These are phyloP conservation scores for Aspergillus tubingensis DNA, from an alignment of 2,329 filamentous ascomycete genomes.

Conservation along the genomic window DNA sequence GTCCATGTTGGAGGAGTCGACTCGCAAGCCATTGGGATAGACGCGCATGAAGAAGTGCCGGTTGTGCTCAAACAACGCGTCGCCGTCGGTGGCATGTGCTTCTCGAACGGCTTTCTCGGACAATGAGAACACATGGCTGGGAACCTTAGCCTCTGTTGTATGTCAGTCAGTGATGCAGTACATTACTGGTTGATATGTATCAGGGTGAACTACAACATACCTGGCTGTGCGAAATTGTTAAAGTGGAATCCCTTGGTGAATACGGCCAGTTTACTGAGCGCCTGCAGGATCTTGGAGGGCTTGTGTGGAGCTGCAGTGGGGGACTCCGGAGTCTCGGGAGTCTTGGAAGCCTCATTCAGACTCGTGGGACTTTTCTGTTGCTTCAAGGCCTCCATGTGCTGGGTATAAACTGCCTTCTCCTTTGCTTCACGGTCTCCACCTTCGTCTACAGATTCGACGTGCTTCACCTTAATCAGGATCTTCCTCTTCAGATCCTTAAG, in stretches of 20 bases:
- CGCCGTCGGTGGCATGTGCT: conserved; percentile 54
- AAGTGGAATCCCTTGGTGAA: conserved; percentile 88
- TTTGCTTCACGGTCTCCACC: conserved; percentile 19
- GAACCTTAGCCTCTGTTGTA: conserved; percentile 50
- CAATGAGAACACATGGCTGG: conserved; percentile 65
- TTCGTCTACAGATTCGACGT: conserved; percentile 51
- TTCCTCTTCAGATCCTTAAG: conserved; percentile 73
- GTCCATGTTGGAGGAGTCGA: conserved; percentile 84
- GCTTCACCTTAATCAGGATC: conserved; percentile 82
- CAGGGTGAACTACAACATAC: conserved; percentile 42
- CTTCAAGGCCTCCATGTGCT: conserved; percentile 9
- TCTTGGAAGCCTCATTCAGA: conserved; percentile 1
- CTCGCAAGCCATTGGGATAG: conserved; percentile 79
- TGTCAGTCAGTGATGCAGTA: conserved; percentile 3
- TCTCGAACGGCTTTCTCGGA: conserved; percentile 68
- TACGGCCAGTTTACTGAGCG: conserved; percentile 72
- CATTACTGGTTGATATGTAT: not conserved
- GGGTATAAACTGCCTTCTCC: conserved; percentile 4
- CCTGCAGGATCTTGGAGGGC: conserved; percentile 66
- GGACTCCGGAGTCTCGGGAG: not conserved
- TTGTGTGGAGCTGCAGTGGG: conserved; percentile 45
- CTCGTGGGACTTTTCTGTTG: not conserved
- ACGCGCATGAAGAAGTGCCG: conserved; percentile 79
- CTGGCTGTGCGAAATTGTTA: conserved; percentile 67
- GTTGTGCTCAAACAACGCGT: conserved; percentile 80